Conservation (phyloP, 257 asterid genomes). For the Echium plantagineum region DNA sequence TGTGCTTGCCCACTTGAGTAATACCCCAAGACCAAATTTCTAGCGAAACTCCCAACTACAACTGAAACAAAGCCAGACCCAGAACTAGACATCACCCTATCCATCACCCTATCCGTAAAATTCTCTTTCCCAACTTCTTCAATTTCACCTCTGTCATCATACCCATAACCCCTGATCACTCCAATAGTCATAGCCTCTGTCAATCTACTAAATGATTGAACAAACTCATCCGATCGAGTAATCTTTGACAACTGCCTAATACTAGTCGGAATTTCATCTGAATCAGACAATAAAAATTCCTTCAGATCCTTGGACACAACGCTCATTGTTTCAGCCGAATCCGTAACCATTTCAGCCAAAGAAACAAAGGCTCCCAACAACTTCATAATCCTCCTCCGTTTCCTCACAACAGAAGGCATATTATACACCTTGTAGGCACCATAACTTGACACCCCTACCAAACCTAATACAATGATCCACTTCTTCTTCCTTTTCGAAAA, state of each 20-base stretch:
- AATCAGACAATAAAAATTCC: conserved; percentile 67
- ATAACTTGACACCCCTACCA: conserved; percentile 66
- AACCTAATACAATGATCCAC: conserved; percentile 60
- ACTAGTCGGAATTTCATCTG: conserved; percentile 81
- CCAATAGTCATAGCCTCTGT: conserved; percentile 61
- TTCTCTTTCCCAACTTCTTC: conserved; percentile 27
- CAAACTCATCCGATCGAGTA: conserved; percentile 57
- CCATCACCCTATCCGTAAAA: conserved; percentile 50
- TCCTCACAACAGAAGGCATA: conserved; percentile 60
- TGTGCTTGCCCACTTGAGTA: conserved; percentile 23
- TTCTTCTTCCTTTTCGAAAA: conserved; percentile 49
- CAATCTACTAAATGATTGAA: conserved; percentile 32
- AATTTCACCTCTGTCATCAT: conserved; percentile 23
- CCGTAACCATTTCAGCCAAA: conserved; percentile 65
- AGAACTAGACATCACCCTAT: conserved; percentile 64
- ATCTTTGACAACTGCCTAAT: conserved; percentile 78
- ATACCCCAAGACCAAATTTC: conserved; percentile 74
- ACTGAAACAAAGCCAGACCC: conserved; percentile 81
- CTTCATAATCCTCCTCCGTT: conserved; percentile 41
- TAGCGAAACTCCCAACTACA: conserved; percentile 75
- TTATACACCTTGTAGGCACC: conserved; percentile 59
- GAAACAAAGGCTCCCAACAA: conserved; percentile 52
- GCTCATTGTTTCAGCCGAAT: conserved; percentile 60
- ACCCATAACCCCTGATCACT: conserved; percentile 52
- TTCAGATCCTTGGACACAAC: conserved; percentile 73